These are phyloP conservation scores for Torulaspora gathmanii DNA, from an alignment of 805 yeast species.

Conservation along the genomic window DNA sequence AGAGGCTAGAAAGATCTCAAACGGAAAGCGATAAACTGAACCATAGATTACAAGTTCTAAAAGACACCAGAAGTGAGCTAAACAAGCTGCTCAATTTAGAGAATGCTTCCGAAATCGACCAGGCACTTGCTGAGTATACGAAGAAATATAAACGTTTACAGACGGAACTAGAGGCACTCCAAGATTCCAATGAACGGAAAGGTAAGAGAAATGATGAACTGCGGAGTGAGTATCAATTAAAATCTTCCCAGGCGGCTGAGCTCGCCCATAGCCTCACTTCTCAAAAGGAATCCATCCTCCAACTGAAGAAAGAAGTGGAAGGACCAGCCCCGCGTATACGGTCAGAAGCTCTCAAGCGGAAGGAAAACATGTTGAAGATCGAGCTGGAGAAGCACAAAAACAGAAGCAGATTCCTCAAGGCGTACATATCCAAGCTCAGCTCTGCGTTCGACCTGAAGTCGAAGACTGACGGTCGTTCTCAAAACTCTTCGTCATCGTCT, in stretches of 20 bases:
- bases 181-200: constrained; percentile 44
- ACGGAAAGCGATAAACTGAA: constrained; percentile 19
- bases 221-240: constrained; percentile 42
- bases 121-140: constrained; percentile 3
- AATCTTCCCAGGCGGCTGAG: constrained; percentile 47
- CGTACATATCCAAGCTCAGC: constrained; percentile 23
- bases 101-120: constrained; percentile 11
- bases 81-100: constrained; percentile 6
- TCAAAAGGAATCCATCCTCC: constrained; percentile 25
- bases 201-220: constrained; percentile 31
- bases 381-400: constrained; percentile 15
- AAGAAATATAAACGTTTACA: constrained; percentile 11
- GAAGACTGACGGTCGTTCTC: constrained; percentile 7
- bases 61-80: constrained; percentile 11
- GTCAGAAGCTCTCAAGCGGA: constrained; percentile 6
- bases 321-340: constrained; percentile 37
- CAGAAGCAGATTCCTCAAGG: constrained; percentile 20
- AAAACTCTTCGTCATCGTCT: constrained; percentile 10
- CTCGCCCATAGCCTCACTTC: constrained; percentile 31
- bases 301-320: constrained; percentile 29
- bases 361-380: constrained; percentile 13
- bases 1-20: constrained; percentile 22
- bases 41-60: constrained; percentile 11
- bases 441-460: constrained; percentile 15
- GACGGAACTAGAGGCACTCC: constrained; percentile 43